These are phyloP conservation scores for Monosporozyma solicola DNA, from an alignment of 805 yeast species.

Conservation along the genomic window DNA sequence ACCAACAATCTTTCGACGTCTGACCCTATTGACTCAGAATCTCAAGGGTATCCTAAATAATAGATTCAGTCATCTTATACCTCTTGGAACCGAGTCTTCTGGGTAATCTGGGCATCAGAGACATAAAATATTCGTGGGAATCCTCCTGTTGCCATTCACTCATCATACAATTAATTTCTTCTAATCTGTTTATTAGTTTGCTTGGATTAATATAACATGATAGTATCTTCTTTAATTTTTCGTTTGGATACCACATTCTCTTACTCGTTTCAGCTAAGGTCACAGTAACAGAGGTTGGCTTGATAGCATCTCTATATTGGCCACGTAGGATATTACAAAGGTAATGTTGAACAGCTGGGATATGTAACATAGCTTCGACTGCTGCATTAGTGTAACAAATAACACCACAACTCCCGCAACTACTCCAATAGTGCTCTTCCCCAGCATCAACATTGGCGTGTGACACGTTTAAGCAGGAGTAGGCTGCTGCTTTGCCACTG, in stretches of 20 bases:
- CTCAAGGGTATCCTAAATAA: constrained; percentile 83
- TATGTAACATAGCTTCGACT: constrained; percentile 79
- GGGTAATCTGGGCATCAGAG: constrained; percentile 74
- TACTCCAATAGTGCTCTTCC: too few species aligned
- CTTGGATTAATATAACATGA: constrained; percentile 60
- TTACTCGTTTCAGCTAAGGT: constrained; percentile 59
- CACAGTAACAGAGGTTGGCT: constrained; percentile 52
- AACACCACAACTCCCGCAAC: constrained; percentile 49
- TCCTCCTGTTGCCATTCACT: constrained; percentile 97
- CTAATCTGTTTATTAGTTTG: constrained; percentile 57
- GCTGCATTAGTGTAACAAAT: constrained; percentile 97
- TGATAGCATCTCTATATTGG: constrained; percentile 39
- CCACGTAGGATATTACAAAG: constrained; percentile 54
- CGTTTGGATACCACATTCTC: constrained; percentile 59
- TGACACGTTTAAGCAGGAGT: too few species aligned
- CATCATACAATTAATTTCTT: constrained; percentile 92
- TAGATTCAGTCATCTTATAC: constrained; percentile 72
- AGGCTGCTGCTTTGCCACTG: too few species aligned
- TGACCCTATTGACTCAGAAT: too few species aligned
- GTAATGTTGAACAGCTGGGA: constrained; percentile 86
- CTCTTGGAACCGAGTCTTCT: constrained; percentile 88
- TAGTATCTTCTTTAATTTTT: constrained; percentile 27
- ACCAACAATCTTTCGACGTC: too few species aligned
- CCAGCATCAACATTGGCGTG: too few species aligned
- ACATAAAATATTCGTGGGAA: constrained; percentile 95